phyloP scores from a whole-genome alignment of 495 filamentous ascomycete genomes.

The Neurospora sp. region DNA sequence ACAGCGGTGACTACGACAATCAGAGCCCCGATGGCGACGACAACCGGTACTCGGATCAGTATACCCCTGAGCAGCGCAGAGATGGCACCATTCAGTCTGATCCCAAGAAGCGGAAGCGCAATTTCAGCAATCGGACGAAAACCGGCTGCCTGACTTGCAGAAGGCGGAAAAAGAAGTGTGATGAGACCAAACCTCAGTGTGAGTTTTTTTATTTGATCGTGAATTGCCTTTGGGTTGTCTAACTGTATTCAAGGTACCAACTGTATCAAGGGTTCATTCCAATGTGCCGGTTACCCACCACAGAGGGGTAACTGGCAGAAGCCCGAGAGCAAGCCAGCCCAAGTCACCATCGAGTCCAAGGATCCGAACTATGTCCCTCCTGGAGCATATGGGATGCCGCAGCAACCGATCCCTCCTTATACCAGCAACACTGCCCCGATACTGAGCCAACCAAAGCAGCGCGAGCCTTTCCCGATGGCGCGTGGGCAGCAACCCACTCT shows the following conservation, averaged over 20 bases:
- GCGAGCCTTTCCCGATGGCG: conserved; percentile 40
- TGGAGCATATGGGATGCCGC: conserved; percentile 45
- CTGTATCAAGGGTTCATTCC: conserved; percentile 81
- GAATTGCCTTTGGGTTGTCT: conserved; percentile 2
- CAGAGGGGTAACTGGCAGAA: conserved; percentile 61
- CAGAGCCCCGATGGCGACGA: conserved; percentile 43
- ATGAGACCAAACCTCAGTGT: conserved; percentile 94
- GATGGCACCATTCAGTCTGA: conserved; percentile 52
- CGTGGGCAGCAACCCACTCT: conserved; percentile 38
- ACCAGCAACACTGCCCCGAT: conserved; percentile 12
- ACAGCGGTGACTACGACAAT: conserved; percentile 31
- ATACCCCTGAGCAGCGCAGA: conserved; percentile 37
- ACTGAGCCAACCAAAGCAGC: conserved; percentile 26
- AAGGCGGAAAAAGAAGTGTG: conserved; percentile 95
- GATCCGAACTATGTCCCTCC: conserved; percentile 53
- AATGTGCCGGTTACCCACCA: conserved; percentile 84
- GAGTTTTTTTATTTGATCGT: conserved; percentile 17
- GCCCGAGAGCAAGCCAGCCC: conserved; percentile 47
- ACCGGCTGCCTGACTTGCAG: conserved; percentile 95
- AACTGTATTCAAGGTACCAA: conserved; percentile 62
- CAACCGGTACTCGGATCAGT: conserved; percentile 30
- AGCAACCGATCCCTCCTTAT: conserved; percentile 20
- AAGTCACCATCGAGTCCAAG: conserved; percentile 79
- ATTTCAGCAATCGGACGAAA: conserved; percentile 95
- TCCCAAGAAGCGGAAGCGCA: conserved; percentile 69